A percentile compares a stretch with the other conserved stretches of the same genome.
Conservation (phyloP, 2,329 filamentous ascomycete species). For the Paecilomyces fulvus region DNA sequence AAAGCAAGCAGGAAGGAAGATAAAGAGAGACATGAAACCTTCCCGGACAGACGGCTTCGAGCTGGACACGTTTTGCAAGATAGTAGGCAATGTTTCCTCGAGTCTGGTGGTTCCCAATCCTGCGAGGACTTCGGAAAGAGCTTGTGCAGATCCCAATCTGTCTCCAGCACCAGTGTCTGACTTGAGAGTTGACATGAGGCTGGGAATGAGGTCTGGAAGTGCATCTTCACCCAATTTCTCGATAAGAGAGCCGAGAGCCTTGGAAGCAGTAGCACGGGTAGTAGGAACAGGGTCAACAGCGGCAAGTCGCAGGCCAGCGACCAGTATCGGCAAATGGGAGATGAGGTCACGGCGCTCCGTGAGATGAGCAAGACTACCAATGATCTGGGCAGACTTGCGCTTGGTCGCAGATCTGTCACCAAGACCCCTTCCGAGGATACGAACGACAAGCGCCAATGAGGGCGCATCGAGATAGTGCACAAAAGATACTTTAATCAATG, state of each 20-base stretch:
- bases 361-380: conserved; percentile 92
- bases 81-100: conserved; percentile 92
- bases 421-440: conserved; percentile 87
- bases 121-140: conserved; percentile 89
- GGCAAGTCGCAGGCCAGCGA: conserved; percentile 79
- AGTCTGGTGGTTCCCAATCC: conserved; percentile 85
- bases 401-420: conserved; percentile 90
- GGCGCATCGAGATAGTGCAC: conserved; percentile 97
- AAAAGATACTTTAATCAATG: conserved; percentile 96
- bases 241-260: conserved; percentile 89
- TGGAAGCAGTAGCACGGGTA: conserved; percentile 90
- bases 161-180: conserved; percentile 95
- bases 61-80: conserved; percentile 91
- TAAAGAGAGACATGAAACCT: conserved; percentile 99
- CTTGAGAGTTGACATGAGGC: conserved; percentile 94
- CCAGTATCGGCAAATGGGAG: conserved; percentile 81
- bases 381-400: conserved; percentile 92
- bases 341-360: conserved; percentile 93
- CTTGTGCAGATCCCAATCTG: conserved; percentile 89
- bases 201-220: conserved; percentile 91
- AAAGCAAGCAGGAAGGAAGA: conserved; percentile 97
- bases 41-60: conserved; percentile 84
- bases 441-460: conserved; percentile 86
- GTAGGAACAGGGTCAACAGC: conserved; percentile 94
- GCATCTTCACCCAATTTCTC: conserved; percentile 97